Evolutionary conservation across 2,329 filamentous ascomycete species (phyloP).

Genomic region (Aaosphaeria pasadenensis): DNA sequence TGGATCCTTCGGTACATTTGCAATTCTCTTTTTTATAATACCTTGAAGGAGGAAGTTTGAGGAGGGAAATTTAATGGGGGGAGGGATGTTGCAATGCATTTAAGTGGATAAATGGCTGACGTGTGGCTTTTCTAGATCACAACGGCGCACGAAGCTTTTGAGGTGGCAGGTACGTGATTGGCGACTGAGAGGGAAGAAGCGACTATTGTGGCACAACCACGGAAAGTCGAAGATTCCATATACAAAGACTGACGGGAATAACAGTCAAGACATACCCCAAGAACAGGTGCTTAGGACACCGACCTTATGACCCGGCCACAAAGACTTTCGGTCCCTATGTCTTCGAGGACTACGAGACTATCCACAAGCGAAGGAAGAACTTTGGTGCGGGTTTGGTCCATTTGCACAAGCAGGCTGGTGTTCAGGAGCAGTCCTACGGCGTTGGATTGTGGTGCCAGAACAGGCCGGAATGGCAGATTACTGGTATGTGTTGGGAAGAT

Average conservation of each 20-base stretch:
- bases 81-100: background rate
- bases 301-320: constrained; percentile 72
- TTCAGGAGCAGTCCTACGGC: constrained; percentile 64
- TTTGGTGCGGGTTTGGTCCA: constrained; percentile 83
- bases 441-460: constrained; percentile 86
- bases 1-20: constrained; percentile 53
- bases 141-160: constrained; percentile 80
- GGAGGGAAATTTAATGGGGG: background rate
- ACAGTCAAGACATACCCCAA: constrained; percentile 60
- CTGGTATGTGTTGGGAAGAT: constrained; percentile 50
- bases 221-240: constrained; percentile 3
- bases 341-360: constrained; percentile 79
- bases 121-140: constrained; percentile 41
- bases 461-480: constrained; percentile 84
- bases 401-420: constrained; percentile 70
- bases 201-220: background rate
- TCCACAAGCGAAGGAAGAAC: constrained; percentile 76
- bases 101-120: constrained; percentile 3
- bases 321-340: constrained; percentile 74
- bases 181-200: background rate
- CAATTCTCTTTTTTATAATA: background rate
- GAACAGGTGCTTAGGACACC: constrained; percentile 72
- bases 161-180: constrained; percentile 52
- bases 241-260: background rate
- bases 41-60: background rate